phyloP scores from a whole-genome alignment of 2,329 filamentous ascomycete genomes.

The Daldinia sp. region DNA sequence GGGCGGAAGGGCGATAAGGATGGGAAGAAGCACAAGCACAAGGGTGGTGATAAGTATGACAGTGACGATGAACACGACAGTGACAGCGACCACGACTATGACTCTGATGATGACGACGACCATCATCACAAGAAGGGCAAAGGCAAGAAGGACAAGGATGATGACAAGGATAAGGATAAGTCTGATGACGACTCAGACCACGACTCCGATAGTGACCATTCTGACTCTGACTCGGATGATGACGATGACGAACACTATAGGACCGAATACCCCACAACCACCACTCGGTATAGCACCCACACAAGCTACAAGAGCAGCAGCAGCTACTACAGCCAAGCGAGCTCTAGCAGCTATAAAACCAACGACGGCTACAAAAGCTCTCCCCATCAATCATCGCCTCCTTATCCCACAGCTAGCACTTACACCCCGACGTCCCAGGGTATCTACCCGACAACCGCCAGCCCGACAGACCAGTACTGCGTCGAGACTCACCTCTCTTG shows the following conservation, averaged over 20 bases:
- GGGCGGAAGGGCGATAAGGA: not conserved
- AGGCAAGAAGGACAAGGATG: not conserved
- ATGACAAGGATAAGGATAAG: not conserved
- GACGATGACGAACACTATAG: not conserved
- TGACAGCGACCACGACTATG: not conserved
- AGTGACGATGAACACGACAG: not conserved
- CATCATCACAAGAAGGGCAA: not conserved
- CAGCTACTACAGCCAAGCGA: not conserved
- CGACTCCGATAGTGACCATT: not conserved
- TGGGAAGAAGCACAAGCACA: not conserved
- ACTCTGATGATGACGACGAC: not conserved
- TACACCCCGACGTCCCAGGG: slow-evolving; percentile 16
- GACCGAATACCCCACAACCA: not conserved
- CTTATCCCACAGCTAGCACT: not conserved
- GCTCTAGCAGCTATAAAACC: not conserved
- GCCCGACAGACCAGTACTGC: slow-evolving; percentile 37
- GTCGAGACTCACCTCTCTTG: slow-evolving; percentile 32
- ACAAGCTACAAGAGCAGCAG: not conserved
- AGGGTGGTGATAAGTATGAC: not conserved
- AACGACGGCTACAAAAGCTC: not conserved
- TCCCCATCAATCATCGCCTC: not conserved
- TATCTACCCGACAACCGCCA: slow-evolving; percentile 30
- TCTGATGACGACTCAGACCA: not conserved
- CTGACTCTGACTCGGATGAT: not conserved
- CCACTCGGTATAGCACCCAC: not conserved